phyloP scores from a whole-genome alignment of 805 yeast species.

The Suhomyces faveliae region DNA sequence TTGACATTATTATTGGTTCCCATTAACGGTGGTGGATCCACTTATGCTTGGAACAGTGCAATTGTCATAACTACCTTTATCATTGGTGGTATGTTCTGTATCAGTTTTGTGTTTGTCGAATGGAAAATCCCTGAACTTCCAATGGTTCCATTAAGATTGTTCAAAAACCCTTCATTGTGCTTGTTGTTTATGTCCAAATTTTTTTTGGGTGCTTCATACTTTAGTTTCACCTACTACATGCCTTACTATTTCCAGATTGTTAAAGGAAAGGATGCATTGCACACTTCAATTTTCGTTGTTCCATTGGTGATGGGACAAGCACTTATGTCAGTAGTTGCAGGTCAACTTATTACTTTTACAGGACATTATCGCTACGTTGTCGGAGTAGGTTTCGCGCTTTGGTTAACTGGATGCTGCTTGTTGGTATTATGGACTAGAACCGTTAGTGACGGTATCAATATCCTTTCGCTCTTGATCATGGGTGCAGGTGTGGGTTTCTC shows the following conservation, averaged over 20 bases:
- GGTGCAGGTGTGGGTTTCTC: conserved; percentile 47
- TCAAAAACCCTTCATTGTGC: conserved; percentile 35
- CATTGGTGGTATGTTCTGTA: conserved; percentile 36
- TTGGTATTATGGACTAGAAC: conserved; percentile 31
- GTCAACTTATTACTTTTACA: conserved; percentile 42
- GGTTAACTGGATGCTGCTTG: conserved; percentile 43
- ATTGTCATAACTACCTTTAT: conserved; percentile 35
- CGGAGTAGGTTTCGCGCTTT: conserved; percentile 38
- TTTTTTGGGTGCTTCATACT: conserved; percentile 50
- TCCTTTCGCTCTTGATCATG: conserved; percentile 28
- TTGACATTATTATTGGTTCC: conserved; percentile 54
- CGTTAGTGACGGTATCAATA: conserved; percentile 31
- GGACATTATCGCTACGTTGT: conserved; percentile 46
- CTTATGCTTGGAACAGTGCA: conserved; percentile 52
- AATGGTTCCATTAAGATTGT: conserved; percentile 51
- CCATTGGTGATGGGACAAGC: conserved; percentile 48
- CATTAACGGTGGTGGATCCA: conserved; percentile 59
- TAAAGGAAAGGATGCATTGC: conserved; percentile 37
- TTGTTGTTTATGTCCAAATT: conserved; percentile 34
- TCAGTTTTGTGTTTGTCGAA: conserved; percentile 50
- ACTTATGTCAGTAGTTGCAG: conserved; percentile 41
- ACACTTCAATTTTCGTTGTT: conserved; percentile 40
- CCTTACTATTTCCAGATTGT: conserved; percentile 51
- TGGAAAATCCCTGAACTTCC: conserved; percentile 49
- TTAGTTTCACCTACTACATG: conserved; percentile 45